Conservation (phyloP, 495 filamentous ascomycete species). For the Tuber microsphaerosporum region DNA sequence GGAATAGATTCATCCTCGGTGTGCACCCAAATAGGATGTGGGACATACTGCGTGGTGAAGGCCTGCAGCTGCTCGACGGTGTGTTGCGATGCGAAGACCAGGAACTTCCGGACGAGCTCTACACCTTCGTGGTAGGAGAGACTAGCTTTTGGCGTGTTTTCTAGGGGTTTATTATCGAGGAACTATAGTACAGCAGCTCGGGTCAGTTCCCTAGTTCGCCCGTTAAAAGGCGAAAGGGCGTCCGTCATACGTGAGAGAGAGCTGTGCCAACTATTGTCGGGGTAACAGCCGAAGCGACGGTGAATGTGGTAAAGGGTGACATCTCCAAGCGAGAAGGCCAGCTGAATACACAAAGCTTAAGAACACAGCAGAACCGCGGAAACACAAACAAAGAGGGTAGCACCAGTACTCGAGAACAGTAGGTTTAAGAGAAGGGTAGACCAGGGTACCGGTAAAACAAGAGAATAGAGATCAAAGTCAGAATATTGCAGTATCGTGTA, state of each 20-base stretch:
- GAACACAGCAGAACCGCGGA: not conserved
- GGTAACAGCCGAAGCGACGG: slow-evolving; percentile 55
- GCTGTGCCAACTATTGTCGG: slow-evolving; percentile 61
- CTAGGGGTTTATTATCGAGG: slow-evolving; percentile 65
- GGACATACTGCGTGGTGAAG: slow-evolving; percentile 85
- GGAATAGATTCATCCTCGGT: slow-evolving; percentile 67
- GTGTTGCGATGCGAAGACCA: slow-evolving; percentile 72
- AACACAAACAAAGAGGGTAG: not conserved
- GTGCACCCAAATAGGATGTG: slow-evolving; percentile 78
- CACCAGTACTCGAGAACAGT: not conserved
- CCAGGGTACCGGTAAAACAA: not conserved
- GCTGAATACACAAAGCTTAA: not conserved
- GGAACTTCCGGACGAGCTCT: slow-evolving; percentile 76
- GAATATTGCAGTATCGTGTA: not conserved
- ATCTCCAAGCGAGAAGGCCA: not conserved
- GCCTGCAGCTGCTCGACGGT: slow-evolving; percentile 86
- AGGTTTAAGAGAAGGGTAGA: not conserved
- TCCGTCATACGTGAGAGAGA: slow-evolving; percentile 53
- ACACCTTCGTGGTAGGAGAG: slow-evolving; percentile 93
- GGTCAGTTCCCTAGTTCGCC: slow-evolving; percentile 11
- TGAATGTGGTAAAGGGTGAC: slow-evolving; percentile 53
- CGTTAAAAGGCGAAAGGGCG: not conserved
- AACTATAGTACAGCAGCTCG: slow-evolving; percentile 55
- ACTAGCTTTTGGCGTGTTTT: slow-evolving; percentile 71
- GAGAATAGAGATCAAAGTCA: not conserved